These are phyloP conservation scores for Pyrenophora seminiperda DNA, from an alignment of 2,329 filamentous ascomycete genomes.

Conservation along the genomic window DNA sequence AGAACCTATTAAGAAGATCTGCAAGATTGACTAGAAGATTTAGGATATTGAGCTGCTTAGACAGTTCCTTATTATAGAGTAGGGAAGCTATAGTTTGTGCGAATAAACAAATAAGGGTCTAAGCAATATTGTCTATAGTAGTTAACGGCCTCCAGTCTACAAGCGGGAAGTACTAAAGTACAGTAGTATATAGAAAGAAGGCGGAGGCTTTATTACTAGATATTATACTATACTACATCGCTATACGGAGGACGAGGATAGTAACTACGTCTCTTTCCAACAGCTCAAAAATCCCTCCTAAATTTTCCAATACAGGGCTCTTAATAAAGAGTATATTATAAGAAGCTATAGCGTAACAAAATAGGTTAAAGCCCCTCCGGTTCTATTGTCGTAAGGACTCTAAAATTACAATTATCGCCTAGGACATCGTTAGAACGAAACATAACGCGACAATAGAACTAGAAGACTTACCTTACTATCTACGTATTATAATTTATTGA, in stretches of 20 bases:
- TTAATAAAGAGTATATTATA: not conserved
- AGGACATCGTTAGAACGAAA: not conserved
- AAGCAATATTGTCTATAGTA: not conserved
- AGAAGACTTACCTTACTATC: not conserved
- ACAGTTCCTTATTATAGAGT: conserved; percentile 3
- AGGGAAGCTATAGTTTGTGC: conserved; percentile 1
- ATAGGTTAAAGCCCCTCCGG: not conserved
- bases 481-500: conserved; percentile 1
- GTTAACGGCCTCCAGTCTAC: conserved; percentile 1
- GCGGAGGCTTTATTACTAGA: conserved; percentile 4
- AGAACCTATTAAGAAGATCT: conserved; percentile 9
- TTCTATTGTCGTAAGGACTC: conserved; percentile 1
- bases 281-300: conserved; percentile 5
- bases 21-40: conserved; percentile 9
- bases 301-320: not conserved
- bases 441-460: not conserved
- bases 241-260: conserved; percentile 5
- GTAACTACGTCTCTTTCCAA: conserved; percentile 8
- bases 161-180: conserved; percentile 7
- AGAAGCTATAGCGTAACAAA: not conserved
- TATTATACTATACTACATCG: conserved; percentile 3
- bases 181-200: conserved; percentile 10
- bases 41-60: conserved; percentile 7
- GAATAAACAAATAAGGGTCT: conserved; percentile 2
- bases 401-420: conserved; percentile 3